phyloP scores from a whole-genome alignment of 129 eudicot genomes.

The Artemisia tridentata region DNA sequence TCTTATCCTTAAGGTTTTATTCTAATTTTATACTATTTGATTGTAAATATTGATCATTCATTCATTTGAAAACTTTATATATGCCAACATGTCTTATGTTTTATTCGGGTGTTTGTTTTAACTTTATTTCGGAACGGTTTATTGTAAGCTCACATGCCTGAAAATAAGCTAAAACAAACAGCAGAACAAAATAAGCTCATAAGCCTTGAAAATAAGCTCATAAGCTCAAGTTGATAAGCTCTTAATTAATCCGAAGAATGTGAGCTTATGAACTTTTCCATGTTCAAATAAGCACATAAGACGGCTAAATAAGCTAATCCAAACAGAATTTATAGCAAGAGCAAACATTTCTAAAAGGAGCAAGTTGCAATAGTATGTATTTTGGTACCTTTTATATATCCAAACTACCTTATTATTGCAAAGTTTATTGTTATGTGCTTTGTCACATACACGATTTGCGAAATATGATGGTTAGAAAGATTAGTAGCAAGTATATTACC shows the following conservation, averaged over 20 bases:
- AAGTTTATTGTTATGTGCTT: not conserved
- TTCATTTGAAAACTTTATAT: too few relatives aligned
- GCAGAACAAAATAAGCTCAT: too few relatives aligned
- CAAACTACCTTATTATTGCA: not conserved
- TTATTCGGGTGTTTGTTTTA: not conserved
- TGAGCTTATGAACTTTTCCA: too few relatives aligned
- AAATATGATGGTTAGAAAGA: not conserved
- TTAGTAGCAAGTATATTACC: too few relatives aligned
- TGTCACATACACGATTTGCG: not conserved
- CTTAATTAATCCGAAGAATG: too few relatives aligned
- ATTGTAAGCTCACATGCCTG: too few relatives aligned
- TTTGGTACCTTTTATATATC: not conserved
- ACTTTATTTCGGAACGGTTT: not conserved
- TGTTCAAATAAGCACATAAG: too few relatives aligned
- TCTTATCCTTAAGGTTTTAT: constrained; percentile 39
- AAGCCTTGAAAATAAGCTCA: too few relatives aligned
- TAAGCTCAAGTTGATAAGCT: too few relatives aligned
- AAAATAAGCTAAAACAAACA: too few relatives aligned
- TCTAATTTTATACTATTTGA: constrained; percentile 19
- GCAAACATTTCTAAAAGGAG: not conserved
- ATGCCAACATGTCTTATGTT: too few relatives aligned
- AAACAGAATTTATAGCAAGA: not conserved
- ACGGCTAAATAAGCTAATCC: not conserved
- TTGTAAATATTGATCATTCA: not conserved
- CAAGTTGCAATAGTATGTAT: not conserved